These are phyloP conservation scores for Fusarium nisikadoi DNA, from an alignment of 2,329 filamentous ascomycete species.

Conservation along the genomic window DNA sequence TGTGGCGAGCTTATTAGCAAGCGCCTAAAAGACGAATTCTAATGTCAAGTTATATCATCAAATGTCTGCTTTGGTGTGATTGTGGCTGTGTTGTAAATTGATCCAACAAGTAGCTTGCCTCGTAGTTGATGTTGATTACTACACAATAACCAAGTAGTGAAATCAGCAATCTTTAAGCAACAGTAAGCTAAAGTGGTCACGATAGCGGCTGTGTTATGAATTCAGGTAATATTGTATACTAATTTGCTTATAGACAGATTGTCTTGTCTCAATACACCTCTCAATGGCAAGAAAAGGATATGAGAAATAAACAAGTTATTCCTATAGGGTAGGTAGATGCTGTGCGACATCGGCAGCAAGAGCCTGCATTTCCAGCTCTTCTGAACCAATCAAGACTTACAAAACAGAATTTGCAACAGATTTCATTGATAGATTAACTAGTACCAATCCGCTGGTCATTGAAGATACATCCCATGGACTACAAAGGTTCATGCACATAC, in stretches of 20 bases:
- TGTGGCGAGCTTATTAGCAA: slow-evolving; percentile 27
- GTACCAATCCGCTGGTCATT: background rate
- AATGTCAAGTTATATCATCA: slow-evolving; percentile 22
- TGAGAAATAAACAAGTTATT: background rate
- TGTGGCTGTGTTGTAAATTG: background rate
- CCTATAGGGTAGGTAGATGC: background rate
- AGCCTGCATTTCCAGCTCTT: too few relatives aligned
- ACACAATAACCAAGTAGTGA: too few relatives aligned
- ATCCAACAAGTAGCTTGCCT: background rate
- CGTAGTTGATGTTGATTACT: too few relatives aligned
- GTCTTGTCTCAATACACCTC: too few relatives aligned
- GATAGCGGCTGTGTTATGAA: too few relatives aligned
- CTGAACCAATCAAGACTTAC: background rate
- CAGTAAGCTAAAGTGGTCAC: rapidly evolving
- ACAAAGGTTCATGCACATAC: background rate
- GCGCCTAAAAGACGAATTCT: slow-evolving; percentile 27
- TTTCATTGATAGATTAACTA: too few relatives aligned
- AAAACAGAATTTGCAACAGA: background rate
- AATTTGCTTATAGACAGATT: background rate
- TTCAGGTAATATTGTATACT: too few relatives aligned
- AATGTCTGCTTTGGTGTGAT: background rate
- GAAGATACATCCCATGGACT: background rate
- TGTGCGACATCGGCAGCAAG: background rate
- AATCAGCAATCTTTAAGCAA: background rate
- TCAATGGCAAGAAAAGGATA: too few relatives aligned